A percentile compares a stretch with the other conserved stretches of the same genome.
phyloP scores from a whole-genome alignment of 805 yeast genomes.

The Candida glaebosa region DNA sequence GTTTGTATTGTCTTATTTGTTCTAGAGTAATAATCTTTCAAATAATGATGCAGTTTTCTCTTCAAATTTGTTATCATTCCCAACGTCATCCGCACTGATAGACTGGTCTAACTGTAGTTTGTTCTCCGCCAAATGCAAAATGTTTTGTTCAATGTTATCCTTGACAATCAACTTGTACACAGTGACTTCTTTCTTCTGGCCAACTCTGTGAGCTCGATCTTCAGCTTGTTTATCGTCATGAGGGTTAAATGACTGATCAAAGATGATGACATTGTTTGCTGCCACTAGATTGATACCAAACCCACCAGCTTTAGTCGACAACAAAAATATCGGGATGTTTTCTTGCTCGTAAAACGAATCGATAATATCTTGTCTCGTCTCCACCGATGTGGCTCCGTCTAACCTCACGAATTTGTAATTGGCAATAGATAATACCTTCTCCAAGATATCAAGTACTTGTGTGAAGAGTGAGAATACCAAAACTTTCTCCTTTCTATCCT shows the following conservation, averaged over 20 bases:
- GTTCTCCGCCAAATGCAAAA: conserved; percentile 79
- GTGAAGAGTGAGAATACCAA: conserved; percentile 90
- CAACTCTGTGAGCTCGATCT: conserved; percentile 97
- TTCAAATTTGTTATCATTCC: conserved; percentile 42
- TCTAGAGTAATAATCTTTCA: conserved; percentile 42
- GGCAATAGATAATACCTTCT: conserved; percentile 61
- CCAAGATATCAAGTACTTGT: conserved; percentile 85
- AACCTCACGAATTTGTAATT: conserved; percentile 73
- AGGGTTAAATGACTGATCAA: conserved; percentile 94
- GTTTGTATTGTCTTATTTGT: neutral
- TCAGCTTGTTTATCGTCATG: conserved; percentile 99
- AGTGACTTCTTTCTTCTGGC: conserved; percentile 80
- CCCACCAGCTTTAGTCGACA: conserved; percentile 97
- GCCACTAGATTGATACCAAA: conserved; percentile 96
- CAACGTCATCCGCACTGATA: conserved; percentile 37
- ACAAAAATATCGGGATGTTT: conserved; percentile 76
- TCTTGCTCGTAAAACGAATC: conserved; percentile 84
- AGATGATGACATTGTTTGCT: conserved; percentile 88
- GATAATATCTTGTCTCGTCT: conserved; percentile 85
- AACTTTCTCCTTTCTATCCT: conserved; percentile 59
- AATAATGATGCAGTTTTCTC: conserved; percentile 52
- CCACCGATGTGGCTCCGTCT: conserved; percentile 94
- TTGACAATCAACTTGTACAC: conserved; percentile 73
- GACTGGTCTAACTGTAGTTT: conserved; percentile 80
- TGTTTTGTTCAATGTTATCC: conserved; percentile 85